A percentile compares a stretch with the other conserved stretches of the same genome.
phyloP scores from a whole-genome alignment of 768 basidiomycete genomes.

The Termitomyces sp. region DNA sequence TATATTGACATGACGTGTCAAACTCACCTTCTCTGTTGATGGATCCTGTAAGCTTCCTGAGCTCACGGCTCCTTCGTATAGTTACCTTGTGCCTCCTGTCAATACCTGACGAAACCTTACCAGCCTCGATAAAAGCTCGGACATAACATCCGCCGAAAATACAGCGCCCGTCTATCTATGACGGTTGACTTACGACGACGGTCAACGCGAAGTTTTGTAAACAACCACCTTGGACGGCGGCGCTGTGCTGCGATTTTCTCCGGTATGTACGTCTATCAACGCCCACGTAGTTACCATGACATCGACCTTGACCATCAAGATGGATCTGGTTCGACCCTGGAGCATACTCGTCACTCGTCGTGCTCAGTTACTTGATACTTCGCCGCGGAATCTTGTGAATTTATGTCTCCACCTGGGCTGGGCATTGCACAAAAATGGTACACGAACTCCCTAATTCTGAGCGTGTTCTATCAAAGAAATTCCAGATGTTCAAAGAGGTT shows the following conservation, averaged over 20 bases:
- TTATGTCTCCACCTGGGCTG: background rate
- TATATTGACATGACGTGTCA: constrained; percentile 19
- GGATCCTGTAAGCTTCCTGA: constrained; percentile 4
- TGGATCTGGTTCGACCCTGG: background rate
- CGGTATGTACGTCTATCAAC: background rate
- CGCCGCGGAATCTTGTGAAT: constrained; percentile 5
- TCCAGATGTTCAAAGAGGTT: background rate
- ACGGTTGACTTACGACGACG: background rate
- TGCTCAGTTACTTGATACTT: background rate
- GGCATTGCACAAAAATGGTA: background rate
- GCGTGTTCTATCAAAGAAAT: background rate
- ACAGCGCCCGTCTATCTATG: no score
- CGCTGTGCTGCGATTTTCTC: background rate
- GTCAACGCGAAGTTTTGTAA: background rate
- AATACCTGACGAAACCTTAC: background rate
- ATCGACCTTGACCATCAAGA: background rate
- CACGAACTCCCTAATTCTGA: background rate
- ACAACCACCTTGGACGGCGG: background rate
- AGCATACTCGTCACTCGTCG: background rate
- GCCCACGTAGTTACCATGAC: background rate
- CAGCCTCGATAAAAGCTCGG: background rate
- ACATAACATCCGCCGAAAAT: background rate
- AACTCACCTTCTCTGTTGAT: constrained; percentile 11
- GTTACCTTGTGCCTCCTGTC: constrained; percentile 2
- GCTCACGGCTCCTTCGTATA: constrained; percentile 4